Conservation (phyloP, 139 green algal genomes). For the Chlamydomonas sp. region DNA sequence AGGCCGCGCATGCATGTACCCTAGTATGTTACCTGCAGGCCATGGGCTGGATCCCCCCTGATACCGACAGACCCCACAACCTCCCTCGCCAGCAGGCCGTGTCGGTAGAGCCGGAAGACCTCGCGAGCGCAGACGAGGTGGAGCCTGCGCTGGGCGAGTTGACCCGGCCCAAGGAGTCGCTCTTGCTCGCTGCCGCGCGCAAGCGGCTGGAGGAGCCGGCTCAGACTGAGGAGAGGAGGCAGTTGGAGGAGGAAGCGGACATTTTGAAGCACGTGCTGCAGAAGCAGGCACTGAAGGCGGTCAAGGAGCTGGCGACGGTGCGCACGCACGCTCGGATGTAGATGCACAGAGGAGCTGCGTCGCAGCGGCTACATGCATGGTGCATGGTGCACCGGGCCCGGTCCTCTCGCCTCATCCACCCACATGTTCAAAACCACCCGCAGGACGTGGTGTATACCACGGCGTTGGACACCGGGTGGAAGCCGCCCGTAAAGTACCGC, state of each 20-base stretch:
- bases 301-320: slow-evolving; percentile 86
- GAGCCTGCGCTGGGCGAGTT: slow-evolving; percentile 14
- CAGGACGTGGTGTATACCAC: slow-evolving; percentile 69
- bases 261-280: slow-evolving; percentile 83
- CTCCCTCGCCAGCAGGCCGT: slow-evolving; percentile 14
- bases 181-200: slow-evolving; percentile 54
- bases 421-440: not conserved
- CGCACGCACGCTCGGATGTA: slow-evolving; percentile 4
- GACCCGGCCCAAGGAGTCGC: slow-evolving; percentile 53
- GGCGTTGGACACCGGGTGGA: slow-evolving; percentile 85
- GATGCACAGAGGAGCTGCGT: not conserved
- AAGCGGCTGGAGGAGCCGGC: slow-evolving; percentile 30
- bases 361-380: not conserved
- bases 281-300: slow-evolving; percentile 82
- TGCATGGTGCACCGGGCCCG: not conserved
- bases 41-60: not conserved
- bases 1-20: not conserved
- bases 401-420: not conserved
- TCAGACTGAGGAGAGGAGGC: slow-evolving; percentile 60
- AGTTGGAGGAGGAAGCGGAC: slow-evolving; percentile 75
- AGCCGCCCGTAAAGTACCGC: slow-evolving; percentile 72
- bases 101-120: not conserved
- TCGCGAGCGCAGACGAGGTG: not conserved
- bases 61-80: not conserved
- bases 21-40: not conserved